These are phyloP conservation scores for Neurospora sp. DNA, from an alignment of 495 filamentous ascomycete genomes.

Conservation along the genomic window DNA sequence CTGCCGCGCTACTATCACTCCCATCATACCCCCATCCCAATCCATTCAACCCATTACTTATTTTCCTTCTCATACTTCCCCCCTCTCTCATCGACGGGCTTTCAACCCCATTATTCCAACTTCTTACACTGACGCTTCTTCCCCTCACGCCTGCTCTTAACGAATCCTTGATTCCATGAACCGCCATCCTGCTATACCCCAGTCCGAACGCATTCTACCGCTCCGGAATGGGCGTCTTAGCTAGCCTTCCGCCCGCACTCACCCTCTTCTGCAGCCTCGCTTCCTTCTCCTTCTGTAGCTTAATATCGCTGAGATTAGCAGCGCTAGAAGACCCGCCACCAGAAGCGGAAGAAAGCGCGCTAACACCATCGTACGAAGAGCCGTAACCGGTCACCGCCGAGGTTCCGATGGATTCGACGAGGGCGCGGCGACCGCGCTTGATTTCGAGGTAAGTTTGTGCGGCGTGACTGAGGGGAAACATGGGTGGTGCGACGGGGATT, in stretches of 20 bases:
- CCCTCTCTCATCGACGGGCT: neutral
- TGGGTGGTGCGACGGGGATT: conserved; percentile 52
- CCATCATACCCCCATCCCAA: neutral
- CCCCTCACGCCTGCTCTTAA: neutral
- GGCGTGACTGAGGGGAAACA: conserved; percentile 53
- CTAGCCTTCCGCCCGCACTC: conserved; percentile 49
- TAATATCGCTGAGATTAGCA: conserved; percentile 23
- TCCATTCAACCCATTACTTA: neutral
- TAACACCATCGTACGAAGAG: conserved; percentile 16
- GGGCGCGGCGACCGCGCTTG: conserved; percentile 49
- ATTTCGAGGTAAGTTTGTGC: conserved; percentile 79
- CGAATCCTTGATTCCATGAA: neutral
- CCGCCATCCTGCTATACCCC: neutral
- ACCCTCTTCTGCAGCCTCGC: conserved; percentile 51
- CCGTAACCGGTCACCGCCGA: neutral
- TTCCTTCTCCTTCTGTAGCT: conserved; percentile 41
- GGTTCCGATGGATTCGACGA: conserved; percentile 25
- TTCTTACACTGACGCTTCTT: neutral
- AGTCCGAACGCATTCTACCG: conserved; percentile 23
- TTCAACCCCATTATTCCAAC: neutral
- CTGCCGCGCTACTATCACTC: neutral
- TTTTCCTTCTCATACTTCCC: neutral
- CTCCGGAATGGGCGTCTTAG: conserved; percentile 48
- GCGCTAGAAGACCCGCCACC: neutral
- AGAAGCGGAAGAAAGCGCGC: conserved; percentile 10